These are phyloP conservation scores for Podospora australis DNA, from an alignment of 495 filamentous ascomycete species.

Conservation along the genomic window DNA sequence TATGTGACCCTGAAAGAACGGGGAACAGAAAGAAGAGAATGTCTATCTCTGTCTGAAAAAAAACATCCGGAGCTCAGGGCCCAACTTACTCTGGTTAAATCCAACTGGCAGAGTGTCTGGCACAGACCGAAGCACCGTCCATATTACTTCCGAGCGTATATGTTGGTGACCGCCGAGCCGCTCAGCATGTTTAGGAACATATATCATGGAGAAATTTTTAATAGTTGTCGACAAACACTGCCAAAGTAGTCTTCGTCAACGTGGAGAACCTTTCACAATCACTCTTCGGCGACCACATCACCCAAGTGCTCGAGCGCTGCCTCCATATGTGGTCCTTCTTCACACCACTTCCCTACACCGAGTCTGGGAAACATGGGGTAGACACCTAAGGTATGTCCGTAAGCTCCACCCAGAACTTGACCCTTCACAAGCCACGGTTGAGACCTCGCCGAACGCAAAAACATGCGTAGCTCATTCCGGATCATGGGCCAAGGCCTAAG, in stretches of 20 bases:
- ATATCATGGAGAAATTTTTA: neutral
- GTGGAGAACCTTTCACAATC: neutral
- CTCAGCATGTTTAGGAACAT: neutral
- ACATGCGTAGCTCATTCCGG: constrained; percentile 1
- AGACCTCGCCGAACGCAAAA: constrained; percentile 2
- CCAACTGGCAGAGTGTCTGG: neutral
- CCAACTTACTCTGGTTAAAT: neutral
- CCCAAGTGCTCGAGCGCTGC: neutral
- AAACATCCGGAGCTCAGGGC: neutral
- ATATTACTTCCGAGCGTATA: neutral
- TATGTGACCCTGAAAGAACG: neutral
- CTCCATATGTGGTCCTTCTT: neutral
- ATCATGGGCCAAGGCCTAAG: neutral
- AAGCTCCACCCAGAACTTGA: constrained; percentile 4
- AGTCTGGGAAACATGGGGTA: neutral
- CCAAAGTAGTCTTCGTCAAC: neutral
- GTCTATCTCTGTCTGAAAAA: neutral
- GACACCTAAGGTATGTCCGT: constrained; percentile 1
- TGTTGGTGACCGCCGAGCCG: neutral
- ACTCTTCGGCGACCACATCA: neutral
- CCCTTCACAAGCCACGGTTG: constrained; percentile 1
- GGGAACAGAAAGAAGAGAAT: neutral
- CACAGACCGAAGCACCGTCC: neutral
- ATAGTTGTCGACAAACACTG: neutral
- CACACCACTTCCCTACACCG: neutral